These are phyloP conservation scores for Phytophthora foliorum DNA, from an alignment of 352 stramenopile species.

Conservation along the genomic window DNA sequence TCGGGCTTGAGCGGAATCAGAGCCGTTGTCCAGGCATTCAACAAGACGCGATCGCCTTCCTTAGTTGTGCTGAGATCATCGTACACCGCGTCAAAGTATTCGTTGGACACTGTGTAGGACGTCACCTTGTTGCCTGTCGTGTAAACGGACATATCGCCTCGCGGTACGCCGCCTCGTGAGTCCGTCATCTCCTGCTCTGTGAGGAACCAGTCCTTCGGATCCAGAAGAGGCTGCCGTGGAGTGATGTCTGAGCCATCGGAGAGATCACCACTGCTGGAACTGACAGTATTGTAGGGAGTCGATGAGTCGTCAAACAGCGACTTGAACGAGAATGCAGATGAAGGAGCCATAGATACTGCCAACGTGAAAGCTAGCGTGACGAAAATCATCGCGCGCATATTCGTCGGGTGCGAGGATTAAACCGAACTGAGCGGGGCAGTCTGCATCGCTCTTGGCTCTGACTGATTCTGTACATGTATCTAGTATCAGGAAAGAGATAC, in stretches of 20 bases:
- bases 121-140: slow-evolving; percentile 54
- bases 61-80: slow-evolving; percentile 42
- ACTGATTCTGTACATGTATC: no score
- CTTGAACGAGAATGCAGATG: slow-evolving; percentile 19
- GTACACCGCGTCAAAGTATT: slow-evolving; percentile 56
- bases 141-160: slow-evolving; percentile 41
- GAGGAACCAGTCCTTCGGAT: slow-evolving; percentile 57
- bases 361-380: background rate
- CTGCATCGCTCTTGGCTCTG: no score
- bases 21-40: slow-evolving; percentile 60
- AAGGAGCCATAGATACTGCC: background rate
- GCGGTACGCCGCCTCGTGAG: slow-evolving; percentile 46
- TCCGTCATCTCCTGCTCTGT: slow-evolving; percentile 52
- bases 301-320: background rate
- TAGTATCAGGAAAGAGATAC: no score
- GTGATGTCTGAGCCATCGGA: slow-evolving; percentile 5
- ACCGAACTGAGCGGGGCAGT: background rate
- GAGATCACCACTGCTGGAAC: background rate
- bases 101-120: slow-evolving; percentile 44
- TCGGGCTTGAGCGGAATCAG: slow-evolving; percentile 53
- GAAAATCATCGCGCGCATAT: background rate
- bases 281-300: background rate
- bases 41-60: slow-evolving; percentile 34
- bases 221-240: slow-evolving; percentile 48
- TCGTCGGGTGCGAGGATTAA: background rate